Base-by-base conservation (phyloP, 768 basidiomycete species). In the Leucosporidium creatinivorum region DNA sequence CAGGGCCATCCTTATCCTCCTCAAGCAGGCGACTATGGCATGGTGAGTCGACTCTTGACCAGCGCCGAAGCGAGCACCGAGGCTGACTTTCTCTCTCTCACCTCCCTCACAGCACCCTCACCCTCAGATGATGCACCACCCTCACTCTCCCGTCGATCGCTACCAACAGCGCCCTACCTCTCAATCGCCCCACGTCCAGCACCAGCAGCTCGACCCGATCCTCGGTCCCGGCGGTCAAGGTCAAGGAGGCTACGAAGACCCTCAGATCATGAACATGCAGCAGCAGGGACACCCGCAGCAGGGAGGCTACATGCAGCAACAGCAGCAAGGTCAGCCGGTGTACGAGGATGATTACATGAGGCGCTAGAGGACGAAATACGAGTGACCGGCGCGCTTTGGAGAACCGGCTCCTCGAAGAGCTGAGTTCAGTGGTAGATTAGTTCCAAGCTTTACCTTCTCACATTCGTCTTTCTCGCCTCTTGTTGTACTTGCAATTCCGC, bases 1-100 rank as follows among this genome's bases (percentile, higher is more conserved):
- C 62, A 71, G 28, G 69, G 66, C 19, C 60, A 59, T 21, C 57
- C 39, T 0, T 1, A 49, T 15, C 64, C 66, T 7, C 67, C 70
- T 25, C 59, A 63, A 3, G 70, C 60, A 1, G 62, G 68, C 25
- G 70, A 67, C 17, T 68, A 61, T 17, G 59, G 26, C 58, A 58
- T 51, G 47, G 67, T 60, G 23, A 36, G 51, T 48, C 18, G 3
- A 0, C 12, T 13, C 48, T 36, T 51, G 39, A n/a, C 15, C 1
- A 19, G 13, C 19, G n/a, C 15, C 0, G 31, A 25, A 21, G 4
- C 26, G 23, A 17, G 19, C 23, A 49, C 21, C 36, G 18, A 19
- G 19, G 44, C 51, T 51, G 47, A 66, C 50, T 19, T 28, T 19
- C 4, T 31, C 18, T 19, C 25, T 56, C 55, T 12, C 10, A 17